Evolutionary conservation across 2,329 filamentous ascomycete species (phyloP).

Genomic region (Trichoderma sp.): DNA sequence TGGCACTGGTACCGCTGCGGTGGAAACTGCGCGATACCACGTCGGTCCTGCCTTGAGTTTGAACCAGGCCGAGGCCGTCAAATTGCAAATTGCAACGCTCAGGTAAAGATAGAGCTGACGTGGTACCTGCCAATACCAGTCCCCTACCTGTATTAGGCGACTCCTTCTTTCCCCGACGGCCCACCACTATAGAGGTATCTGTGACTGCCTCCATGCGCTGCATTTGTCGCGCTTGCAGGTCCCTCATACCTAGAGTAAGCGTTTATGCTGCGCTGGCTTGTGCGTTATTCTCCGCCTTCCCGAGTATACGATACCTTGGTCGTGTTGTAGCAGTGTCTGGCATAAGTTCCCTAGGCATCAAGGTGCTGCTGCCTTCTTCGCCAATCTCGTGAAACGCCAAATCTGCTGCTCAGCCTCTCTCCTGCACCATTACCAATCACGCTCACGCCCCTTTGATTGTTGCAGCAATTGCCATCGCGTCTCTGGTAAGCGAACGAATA

Average conservation of each 20-base stretch:
- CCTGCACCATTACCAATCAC: background rate
- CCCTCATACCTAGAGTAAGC: background rate
- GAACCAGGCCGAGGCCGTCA: background rate
- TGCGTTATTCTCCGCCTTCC: background rate
- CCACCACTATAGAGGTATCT: background rate
- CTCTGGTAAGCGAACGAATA: background rate
- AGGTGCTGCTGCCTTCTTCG: background rate
- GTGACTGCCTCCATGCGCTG: background rate
- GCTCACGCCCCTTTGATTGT: background rate
- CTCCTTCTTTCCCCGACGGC: background rate
- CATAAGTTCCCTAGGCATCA: background rate
- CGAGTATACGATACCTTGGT: background rate
- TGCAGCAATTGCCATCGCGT: background rate
- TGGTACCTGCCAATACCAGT: background rate
- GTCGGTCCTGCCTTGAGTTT: background rate
- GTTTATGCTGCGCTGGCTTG: background rate
- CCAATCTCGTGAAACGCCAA: conserved; percentile 12
- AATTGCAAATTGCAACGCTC: background rate
- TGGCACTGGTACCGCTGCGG: background rate
- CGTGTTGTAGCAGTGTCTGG: background rate
- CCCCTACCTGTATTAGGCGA: background rate
- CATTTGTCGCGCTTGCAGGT: background rate
- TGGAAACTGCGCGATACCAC: background rate
- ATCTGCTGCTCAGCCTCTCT: conserved; percentile 8
- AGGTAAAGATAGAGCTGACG: background rate